Evolutionary conservation across 2,329 filamentous ascomycete genomes (phyloP).

Genomic region (Rasamsonia emersonii): DNA sequence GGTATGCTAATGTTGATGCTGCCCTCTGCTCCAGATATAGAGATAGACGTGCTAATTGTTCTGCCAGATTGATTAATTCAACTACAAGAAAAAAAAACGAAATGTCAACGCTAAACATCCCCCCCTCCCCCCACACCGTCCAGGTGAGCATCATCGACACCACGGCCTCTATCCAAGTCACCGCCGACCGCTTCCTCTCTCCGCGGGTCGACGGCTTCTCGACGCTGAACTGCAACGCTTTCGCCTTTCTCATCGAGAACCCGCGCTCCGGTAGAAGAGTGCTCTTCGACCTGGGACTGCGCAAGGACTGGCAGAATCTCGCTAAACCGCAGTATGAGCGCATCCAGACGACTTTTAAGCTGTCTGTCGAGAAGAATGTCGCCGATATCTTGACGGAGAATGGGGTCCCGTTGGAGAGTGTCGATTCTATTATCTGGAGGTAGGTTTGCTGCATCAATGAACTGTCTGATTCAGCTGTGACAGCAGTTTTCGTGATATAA

Average conservation of each 20-base stretch:
- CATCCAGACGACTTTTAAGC: background rate
- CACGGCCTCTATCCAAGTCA: slow-evolving; percentile 17
- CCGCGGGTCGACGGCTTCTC: slow-evolving; percentile 6
- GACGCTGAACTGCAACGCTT: slow-evolving; percentile 1
- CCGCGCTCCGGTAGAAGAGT: slow-evolving; percentile 16
- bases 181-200: slow-evolving; percentile 12
- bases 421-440: slow-evolving; percentile 12
- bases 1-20: too few relatives aligned
- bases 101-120: slow-evolving; percentile 23
- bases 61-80: too few relatives aligned
- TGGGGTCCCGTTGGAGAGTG: slow-evolving; percentile 3
- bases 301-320: slow-evolving; percentile 13
- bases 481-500: too few relatives aligned
- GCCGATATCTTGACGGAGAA: slow-evolving; percentile 12
- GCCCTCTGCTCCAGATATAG: too few relatives aligned
- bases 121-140: slow-evolving; percentile 19
- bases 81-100: too few relatives aligned
- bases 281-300: slow-evolving; percentile 30
- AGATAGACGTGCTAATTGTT: too few relatives aligned
- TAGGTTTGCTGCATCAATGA: background rate
- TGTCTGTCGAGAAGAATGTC: slow-evolving; percentile 11
- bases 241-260: slow-evolving; percentile 41
- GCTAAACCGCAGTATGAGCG: slow-evolving; percentile 3
- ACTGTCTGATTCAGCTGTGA: too few relatives aligned
- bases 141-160: slow-evolving; percentile 26